These are phyloP conservation scores for Secale cereale DNA, from an alignment of 176 grass and related monocot genomes.

Conservation along the genomic window DNA sequence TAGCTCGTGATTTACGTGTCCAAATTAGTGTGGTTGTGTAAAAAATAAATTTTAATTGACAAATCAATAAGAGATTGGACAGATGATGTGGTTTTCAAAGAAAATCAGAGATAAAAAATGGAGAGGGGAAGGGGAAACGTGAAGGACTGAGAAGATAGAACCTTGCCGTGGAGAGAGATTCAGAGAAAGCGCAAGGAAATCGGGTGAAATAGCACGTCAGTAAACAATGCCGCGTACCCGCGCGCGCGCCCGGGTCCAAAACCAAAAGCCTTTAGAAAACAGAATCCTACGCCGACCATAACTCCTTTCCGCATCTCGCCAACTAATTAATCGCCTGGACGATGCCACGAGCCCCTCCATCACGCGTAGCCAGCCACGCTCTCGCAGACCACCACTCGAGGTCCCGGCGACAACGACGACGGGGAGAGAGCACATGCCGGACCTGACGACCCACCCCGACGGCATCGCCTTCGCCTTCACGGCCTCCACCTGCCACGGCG, in stretches of 20 bases:
- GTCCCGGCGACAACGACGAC: neutral
- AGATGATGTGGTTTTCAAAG: no score
- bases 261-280: neutral
- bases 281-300: neutral
- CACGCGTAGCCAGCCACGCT: neutral
- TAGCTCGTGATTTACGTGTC: no score
- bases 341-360: neutral
- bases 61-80: no score
- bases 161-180: neutral
- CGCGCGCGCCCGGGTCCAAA: neutral
- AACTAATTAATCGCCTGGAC: neutral
- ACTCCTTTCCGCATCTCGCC: neutral
- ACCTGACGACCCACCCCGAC: neutral
- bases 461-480: neutral
- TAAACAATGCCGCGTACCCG: neutral
- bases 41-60: no score
- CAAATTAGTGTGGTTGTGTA: no score
- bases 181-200: neutral
- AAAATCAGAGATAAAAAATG: no score
- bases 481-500: neutral
- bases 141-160: no score
- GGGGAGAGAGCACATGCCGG: neutral
- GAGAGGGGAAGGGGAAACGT: no score
- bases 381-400: neutral
- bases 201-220: neutral